Conservation (phyloP, 768 basidiomycete species). For the Imleria badia region DNA sequence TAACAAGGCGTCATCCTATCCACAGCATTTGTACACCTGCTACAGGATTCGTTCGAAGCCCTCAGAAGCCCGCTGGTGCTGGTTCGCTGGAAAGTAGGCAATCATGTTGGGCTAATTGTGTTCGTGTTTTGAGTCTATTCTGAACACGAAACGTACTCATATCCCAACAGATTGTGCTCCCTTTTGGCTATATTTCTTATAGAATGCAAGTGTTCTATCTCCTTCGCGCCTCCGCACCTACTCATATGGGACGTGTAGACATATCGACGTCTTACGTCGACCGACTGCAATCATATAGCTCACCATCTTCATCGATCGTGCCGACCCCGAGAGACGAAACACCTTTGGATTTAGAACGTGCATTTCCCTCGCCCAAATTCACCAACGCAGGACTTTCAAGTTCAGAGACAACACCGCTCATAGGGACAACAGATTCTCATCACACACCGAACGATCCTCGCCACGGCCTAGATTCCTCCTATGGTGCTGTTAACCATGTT, state of each 20-base stretch:
- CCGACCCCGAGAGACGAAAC: conserved; percentile 29
- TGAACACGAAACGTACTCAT: conserved; percentile 1
- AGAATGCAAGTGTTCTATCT: conserved; percentile 60
- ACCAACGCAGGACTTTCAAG: not conserved
- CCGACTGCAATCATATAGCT: conserved; percentile 60
- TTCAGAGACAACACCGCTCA: conserved; percentile 22
- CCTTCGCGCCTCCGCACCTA: not conserved
- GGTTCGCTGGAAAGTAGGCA: conserved; percentile 47
- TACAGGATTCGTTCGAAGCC: conserved; percentile 72
- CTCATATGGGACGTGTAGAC: conserved; percentile 41
- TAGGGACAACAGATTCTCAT: conserved; percentile 4
- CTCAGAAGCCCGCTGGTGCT: conserved; percentile 49
- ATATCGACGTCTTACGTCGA: conserved; percentile 76
- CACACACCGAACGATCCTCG: not conserved
- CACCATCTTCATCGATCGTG: conserved; percentile 43
- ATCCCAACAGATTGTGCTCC: conserved; percentile 51
- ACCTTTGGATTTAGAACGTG: conserved; percentile 4
- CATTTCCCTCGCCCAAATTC: conserved; percentile 2
- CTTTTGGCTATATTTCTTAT: conserved; percentile 72
- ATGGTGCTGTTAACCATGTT: conserved; percentile 13
- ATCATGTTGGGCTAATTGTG: conserved; percentile 74
- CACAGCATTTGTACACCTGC: conserved; percentile 79
- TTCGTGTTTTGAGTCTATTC: conserved; percentile 37
- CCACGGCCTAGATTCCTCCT: conserved; percentile 10
- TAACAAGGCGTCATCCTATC: conserved; percentile 72